Evolutionary conservation across 2,329 filamentous ascomycete species (phyloP), one percentile per base, ranked within the genome.

Genomic region (Sporothrix euskadiensis): DNA sequence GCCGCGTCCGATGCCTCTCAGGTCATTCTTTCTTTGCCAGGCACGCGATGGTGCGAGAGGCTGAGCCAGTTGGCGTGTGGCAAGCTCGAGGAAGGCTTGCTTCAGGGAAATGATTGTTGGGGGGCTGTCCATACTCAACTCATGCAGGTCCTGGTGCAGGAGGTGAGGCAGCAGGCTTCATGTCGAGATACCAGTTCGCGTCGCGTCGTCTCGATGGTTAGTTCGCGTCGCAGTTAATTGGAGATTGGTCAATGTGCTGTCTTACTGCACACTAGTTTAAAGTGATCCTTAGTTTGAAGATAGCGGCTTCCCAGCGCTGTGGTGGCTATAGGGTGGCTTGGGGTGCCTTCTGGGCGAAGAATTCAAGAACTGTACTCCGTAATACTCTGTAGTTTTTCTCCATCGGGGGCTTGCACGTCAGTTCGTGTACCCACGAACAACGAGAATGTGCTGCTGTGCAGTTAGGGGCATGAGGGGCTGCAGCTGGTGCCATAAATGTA

Each of bases 41-140:
- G 85, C 79, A 49, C 84, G 83, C 1, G 89, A 88, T 0, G 88
- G 88, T 14, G 83, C 78, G 73, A 91, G 84, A 14, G 87, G 85
- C 76, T 88, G 87, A 0, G 89, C 88, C 66, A 93, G 85, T 44
- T 88, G 83, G 12, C 88, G 88, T 71, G 88, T 90, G 78, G 92
- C 90, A 6, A 85, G 81, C 61, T 84, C 83, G 49, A 93, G 83
- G 80, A 93, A 93, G 74, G 84, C 79, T 69, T 89, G 87, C 79
- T 93, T 93, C 71, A 90, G 83, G 32, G 88, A 83, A 65, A 90
- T 83, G 75, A 90, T 85, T 1, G 89, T 90, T 3, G 88, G 87
- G 1, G 85, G 81, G 7, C 80, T 73, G 5, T 80, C 73, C 73
- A 75, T 74, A 9, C 14, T 69, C 19, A 30, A 22, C 19, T 56